phyloP scores from a whole-genome alignment of 176 grass and related monocot genomes.

The Bonia amplexicaulis region DNA sequence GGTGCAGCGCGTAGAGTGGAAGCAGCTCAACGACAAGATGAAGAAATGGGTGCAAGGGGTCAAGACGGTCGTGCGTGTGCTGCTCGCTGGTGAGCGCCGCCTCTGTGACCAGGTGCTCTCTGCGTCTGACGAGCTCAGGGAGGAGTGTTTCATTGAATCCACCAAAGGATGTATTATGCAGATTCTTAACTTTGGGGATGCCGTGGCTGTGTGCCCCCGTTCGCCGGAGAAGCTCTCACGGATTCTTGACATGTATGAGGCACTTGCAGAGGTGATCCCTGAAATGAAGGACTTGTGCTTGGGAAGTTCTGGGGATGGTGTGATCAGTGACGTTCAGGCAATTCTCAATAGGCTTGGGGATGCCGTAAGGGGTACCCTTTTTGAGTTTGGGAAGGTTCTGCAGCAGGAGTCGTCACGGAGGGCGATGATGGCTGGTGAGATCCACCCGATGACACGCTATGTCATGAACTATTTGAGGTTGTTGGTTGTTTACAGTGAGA shows the following conservation, averaged over 20 bases:
- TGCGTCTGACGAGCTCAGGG: slow-evolving; percentile 55
- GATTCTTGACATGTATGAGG: slow-evolving; percentile 91
- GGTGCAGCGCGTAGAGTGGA: slow-evolving; percentile 84
- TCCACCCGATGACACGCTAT: slow-evolving; percentile 90
- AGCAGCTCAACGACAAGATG: slow-evolving; percentile 81
- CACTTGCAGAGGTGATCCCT: slow-evolving; percentile 66
- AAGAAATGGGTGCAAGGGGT: slow-evolving; percentile 93
- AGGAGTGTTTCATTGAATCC: slow-evolving; percentile 80
- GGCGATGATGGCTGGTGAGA: slow-evolving; percentile 63
- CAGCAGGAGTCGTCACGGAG: slow-evolving; percentile 68
- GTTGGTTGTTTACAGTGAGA: slow-evolving; percentile 68
- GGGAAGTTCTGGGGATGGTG: slow-evolving; percentile 49
- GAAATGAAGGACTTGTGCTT: slow-evolving; percentile 67
- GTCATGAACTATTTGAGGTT: slow-evolving; percentile 93
- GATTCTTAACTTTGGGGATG: slow-evolving; percentile 83
- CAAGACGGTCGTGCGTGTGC: slow-evolving; percentile 62
- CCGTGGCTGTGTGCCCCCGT: slow-evolving; percentile 68
- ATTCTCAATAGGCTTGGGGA: slow-evolving; percentile 76
- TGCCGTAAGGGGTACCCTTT: slow-evolving; percentile 63
- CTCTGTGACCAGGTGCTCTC: slow-evolving; percentile 72
- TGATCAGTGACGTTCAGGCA: slow-evolving; percentile 60
- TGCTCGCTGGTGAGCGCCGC: slow-evolving; percentile 70
- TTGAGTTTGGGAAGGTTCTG: slow-evolving; percentile 76
- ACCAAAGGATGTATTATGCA: slow-evolving; percentile 83
- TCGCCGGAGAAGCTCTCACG: slow-evolving; percentile 83